Percentiles rank a stretch among this genome's conserved stretches.
Conservation (phyloP, 805 yeast genomes). For the Candida insectalens region DNA sequence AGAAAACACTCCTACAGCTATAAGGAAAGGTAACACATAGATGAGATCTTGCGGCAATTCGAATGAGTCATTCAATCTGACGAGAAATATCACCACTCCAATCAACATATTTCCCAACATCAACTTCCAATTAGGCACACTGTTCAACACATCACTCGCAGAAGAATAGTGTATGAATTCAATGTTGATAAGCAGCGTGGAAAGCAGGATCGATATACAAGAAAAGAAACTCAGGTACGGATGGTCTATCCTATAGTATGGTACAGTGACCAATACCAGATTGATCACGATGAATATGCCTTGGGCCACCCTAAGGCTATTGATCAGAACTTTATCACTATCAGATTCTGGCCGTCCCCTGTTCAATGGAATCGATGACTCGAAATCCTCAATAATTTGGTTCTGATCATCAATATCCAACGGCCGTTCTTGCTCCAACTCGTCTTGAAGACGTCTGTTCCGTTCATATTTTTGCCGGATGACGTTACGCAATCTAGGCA, state of each 20-base stretch:
- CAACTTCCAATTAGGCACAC: slow-evolving; percentile 2
- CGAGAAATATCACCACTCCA: slow-evolving; percentile 5
- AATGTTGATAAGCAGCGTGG: slow-evolving; percentile 12
- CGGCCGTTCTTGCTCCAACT: slow-evolving; percentile 4
- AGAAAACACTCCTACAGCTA: slow-evolving; percentile 11
- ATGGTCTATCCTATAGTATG: slow-evolving; percentile 19
- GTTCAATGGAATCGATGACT: slow-evolving; percentile 13
- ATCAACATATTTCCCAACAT: slow-evolving; percentile 1
- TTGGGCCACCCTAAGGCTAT: slow-evolving; percentile 10
- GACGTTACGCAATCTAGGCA: slow-evolving; percentile 23
- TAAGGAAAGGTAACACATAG: slow-evolving; percentile 18
- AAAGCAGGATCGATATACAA: slow-evolving; percentile 12
- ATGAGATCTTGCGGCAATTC: slow-evolving; percentile 11
- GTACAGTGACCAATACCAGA: slow-evolving; percentile 16
- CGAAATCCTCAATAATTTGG: slow-evolving; percentile 9
- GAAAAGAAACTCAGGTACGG: slow-evolving; percentile 17
- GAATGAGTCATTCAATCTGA: slow-evolving; percentile 6
- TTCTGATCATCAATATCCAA: slow-evolving; percentile 18
- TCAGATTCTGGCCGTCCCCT: slow-evolving; percentile 4
- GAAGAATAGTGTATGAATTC: slow-evolving; percentile 8
- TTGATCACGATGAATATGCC: slow-evolving; percentile 13
- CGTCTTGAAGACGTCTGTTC: slow-evolving; percentile 4
- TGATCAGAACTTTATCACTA: slow-evolving; percentile 6
- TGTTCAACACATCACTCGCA: neutral
- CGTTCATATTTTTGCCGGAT: slow-evolving; percentile 15